Evolutionary conservation across 345 rosid species (phyloP).

Genomic region (Populus euphratica): DNA sequence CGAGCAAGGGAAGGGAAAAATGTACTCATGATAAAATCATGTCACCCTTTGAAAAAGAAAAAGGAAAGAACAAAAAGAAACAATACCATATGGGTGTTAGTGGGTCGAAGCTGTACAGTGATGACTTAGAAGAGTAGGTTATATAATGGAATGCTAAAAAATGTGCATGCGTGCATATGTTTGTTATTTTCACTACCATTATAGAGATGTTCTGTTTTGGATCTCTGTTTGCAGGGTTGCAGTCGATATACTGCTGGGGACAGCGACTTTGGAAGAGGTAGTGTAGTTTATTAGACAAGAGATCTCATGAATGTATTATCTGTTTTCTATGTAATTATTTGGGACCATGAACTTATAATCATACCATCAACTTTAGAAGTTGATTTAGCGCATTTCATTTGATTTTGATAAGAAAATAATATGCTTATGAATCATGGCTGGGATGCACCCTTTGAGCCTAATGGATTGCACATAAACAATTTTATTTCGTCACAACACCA

Average conservation of each 20-base stretch:
- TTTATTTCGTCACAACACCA: not conserved
- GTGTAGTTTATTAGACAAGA: conserved; percentile 4
- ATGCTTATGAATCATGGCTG: not conserved
- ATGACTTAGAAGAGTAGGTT: not conserved
- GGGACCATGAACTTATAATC: not conserved
- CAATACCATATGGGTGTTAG: not conserved
- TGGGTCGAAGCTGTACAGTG: not conserved
- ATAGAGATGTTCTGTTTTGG: conserved; percentile 10
- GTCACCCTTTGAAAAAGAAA: not conserved
- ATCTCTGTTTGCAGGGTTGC: conserved; percentile 63
- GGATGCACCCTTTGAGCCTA: not conserved
- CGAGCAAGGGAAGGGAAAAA: not conserved
- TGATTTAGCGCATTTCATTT: not conserved
- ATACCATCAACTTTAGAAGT: not conserved
- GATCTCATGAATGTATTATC: not conserved
- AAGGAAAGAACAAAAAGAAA: not conserved
- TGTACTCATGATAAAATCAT: not conserved
- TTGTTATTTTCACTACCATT: not conserved
- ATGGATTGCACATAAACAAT: not conserved
- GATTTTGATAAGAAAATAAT: not conserved
- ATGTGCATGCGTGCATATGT: not conserved
- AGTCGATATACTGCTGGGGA: conserved; percentile 55
- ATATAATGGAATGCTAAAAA: not conserved
- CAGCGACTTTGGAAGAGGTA: conserved; percentile 65
- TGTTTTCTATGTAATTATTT: not conserved